Evolutionary conservation across 2,329 filamentous ascomycete species (phyloP).

Genomic region (Xylaria hypoxylon): DNA sequence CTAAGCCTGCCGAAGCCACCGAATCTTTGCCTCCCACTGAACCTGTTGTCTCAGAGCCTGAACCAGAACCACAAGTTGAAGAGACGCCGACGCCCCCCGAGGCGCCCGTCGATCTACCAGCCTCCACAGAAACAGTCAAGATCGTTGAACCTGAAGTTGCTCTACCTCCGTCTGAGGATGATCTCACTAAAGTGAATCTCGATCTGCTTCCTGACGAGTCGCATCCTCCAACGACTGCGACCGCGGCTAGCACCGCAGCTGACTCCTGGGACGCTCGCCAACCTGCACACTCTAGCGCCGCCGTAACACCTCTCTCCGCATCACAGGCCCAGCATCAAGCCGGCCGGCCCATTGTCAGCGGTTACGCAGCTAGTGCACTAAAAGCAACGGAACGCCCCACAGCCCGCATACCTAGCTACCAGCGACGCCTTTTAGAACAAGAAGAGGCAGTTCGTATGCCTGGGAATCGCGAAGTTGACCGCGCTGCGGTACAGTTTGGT

Average conservation of each 20-base stretch:
- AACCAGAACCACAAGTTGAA: constrained; percentile 55
- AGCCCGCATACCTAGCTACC: constrained; percentile 80
- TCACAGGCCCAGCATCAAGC: constrained; percentile 71
- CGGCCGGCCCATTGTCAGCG: constrained; percentile 72
- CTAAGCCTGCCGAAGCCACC: constrained; percentile 59
- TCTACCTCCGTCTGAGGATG: constrained; percentile 78
- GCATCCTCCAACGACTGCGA: constrained; percentile 79
- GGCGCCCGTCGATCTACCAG: constrained; percentile 46
- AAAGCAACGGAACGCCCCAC: constrained; percentile 77
- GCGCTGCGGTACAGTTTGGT: constrained; percentile 93
- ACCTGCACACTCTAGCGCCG: constrained; percentile 65
- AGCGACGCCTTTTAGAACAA: constrained; percentile 90
- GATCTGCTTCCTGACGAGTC: constrained; percentile 90
- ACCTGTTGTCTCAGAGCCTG: constrained; percentile 52
- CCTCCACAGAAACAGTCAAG: constrained; percentile 51
- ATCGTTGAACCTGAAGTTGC: constrained; percentile 64
- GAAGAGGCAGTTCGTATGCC: constrained; percentile 99
- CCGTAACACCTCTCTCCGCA: constrained; percentile 74
- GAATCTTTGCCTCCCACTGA: constrained; percentile 61
- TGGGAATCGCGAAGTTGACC: constrained; percentile 93
- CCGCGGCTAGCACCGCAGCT: constrained; percentile 87
- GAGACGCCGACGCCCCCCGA: constrained; percentile 51
- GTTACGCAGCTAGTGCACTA: constrained; percentile 82
- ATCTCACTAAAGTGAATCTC: constrained; percentile 91
- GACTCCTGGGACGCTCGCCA: constrained; percentile 83